These are phyloP conservation scores for Nicotiana attenuata DNA, from an alignment of 257 asterid species.

Conservation along the genomic window DNA sequence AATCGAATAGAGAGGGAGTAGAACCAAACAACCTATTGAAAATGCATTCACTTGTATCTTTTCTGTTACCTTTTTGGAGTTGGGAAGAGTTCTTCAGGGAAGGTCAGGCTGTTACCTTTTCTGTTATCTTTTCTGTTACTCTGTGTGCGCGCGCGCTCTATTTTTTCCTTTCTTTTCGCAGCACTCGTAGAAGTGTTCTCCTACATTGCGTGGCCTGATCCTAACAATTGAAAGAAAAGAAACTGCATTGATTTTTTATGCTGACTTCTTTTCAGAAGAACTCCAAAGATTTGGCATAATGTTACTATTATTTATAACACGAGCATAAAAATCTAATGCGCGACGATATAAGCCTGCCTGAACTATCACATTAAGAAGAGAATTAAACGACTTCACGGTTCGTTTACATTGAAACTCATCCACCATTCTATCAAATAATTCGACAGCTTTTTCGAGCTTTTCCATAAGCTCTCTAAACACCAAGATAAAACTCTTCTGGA, in stretches of 20 bases:
- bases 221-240: too few relatives aligned
- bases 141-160: not conserved
- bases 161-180: not conserved
- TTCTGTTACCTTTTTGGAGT: not conserved
- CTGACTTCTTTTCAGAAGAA: too few relatives aligned
- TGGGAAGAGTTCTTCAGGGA: not conserved
- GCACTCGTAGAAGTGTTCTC: not conserved
- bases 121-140: too few relatives aligned
- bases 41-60: too few relatives aligned
- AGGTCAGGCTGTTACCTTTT: not conserved
- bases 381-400: conserved; percentile 80
- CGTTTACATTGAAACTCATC: conserved; percentile 66
- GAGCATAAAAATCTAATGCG: conserved; percentile 63
- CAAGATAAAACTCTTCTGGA: conserved; percentile 61
- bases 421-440: conserved; percentile 61
- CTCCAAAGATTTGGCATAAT: conserved; percentile 9
- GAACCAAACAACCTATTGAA: not conserved
- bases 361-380: conserved; percentile 70
- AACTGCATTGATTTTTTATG: too few relatives aligned
- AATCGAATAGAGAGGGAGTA: not conserved
- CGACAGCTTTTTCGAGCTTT: conserved; percentile 63
- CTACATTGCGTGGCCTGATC: too few relatives aligned
- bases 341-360: conserved; percentile 45
- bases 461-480: conserved; percentile 57
- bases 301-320: conserved; percentile 32